A percentile compares a stretch with the other conserved stretches of the same genome.
Evolutionary conservation across 441 rosid genomes (phyloP).

Genomic region (Bocquillonia castaneifolia): DNA sequence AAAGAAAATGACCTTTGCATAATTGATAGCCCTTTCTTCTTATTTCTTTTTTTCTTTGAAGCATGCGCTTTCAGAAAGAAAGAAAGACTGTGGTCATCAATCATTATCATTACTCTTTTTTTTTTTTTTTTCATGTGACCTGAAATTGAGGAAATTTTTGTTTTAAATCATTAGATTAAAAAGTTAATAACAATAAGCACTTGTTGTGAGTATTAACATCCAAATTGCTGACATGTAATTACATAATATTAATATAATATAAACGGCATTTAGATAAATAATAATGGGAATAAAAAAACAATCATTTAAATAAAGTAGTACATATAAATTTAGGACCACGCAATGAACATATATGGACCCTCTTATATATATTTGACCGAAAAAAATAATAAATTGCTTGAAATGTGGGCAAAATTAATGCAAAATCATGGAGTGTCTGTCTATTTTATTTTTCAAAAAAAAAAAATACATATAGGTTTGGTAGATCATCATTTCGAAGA

Average conservation of each 20-base stretch:
- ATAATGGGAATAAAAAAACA: too few relatives aligned
- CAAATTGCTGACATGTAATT: slow-evolving; percentile 13
- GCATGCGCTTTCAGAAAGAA: slow-evolving; percentile 43
- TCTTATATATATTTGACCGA: too few relatives aligned
- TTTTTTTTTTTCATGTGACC: slow-evolving; percentile 9
- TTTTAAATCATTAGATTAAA: background rate
- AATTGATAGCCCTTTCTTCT: background rate
- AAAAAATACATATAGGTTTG: too few relatives aligned
- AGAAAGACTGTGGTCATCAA: slow-evolving; percentile 17
- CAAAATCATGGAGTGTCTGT: background rate
- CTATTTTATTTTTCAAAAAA: background rate
- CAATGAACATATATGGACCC: too few relatives aligned
- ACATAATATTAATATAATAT: too few relatives aligned
- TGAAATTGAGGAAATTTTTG: slow-evolving; percentile 19
- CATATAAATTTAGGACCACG: too few relatives aligned
- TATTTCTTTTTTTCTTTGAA: slow-evolving; percentile 20
- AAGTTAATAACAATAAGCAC: background rate
- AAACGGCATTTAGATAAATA: too few relatives aligned
- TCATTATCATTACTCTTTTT: too few relatives aligned
- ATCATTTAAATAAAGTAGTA: too few relatives aligned
- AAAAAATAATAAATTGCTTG: too few relatives aligned
- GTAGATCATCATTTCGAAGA: background rate
- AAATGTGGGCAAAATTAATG: too few relatives aligned
- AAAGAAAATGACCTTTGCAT: background rate
- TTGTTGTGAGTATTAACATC: background rate